Evolutionary conservation across 2,329 filamentous ascomycete genomes (phyloP), one percentile per base, ranked within the genome.

Genomic region (Sclerotinia nivalis): DNA sequence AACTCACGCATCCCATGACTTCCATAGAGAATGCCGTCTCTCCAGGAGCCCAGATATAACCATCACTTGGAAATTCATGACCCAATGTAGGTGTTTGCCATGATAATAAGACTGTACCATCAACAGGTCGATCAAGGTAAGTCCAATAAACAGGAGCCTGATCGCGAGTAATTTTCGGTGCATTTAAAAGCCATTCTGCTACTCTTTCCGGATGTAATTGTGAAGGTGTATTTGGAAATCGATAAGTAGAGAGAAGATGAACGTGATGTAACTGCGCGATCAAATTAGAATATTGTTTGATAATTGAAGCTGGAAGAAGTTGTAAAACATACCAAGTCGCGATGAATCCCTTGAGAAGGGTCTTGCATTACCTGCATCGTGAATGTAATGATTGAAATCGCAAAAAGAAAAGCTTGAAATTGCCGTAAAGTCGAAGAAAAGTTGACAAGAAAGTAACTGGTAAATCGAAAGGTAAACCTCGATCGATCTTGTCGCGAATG

Each of bases 81-180:
- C 87, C 88, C 69, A 92, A 81, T 66, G 91, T 89, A 66, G 91
- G 84, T 2, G 95, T 91, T 79, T 97, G 93, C 95, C 95, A 98
- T 66, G 91, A 91, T 73, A 98, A 84, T 78, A 96, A 87, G 58
- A 97, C 87, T 12, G 90, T 91, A 69, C 93, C 93, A 80, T 97
- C 93, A 66, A 86, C 86, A 15, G 95, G 95, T 67, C 89, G 87
- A 76, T 96, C 89, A 69, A 98, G 87, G 80, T 95, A 97, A 59
- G 91, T 94, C 95, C 95, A 99, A 81, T 91, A 92, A 85, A 99
- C 94, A 3, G 95, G 88, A 62, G 93, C 90, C 73, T 89, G 85
- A 77, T 96, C 91, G 80, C 93, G 92, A 75, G 94, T 91, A 72
- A 97, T 91, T 78, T 92, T 91, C 12, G 94, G 93, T 52, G 93